Conservation (phyloP, 768 basidiomycete genomes). For the Termitomyces sp. region DNA sequence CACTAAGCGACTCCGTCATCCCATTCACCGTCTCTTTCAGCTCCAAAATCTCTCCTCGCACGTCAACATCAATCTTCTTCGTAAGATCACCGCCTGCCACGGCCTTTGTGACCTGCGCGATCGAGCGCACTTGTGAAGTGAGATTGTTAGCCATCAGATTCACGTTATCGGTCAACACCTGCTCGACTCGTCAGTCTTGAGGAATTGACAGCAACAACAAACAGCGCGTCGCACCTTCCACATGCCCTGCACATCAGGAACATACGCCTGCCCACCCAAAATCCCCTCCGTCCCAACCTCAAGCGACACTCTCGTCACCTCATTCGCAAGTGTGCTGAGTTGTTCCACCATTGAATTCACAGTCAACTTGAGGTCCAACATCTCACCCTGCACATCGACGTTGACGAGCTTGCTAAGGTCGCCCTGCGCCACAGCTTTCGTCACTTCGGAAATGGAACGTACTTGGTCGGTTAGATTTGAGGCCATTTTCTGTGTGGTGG, state of each 20-base stretch:
- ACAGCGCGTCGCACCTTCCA: constrained; percentile 59
- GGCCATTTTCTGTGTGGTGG: constrained; percentile 71
- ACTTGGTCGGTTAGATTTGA: constrained; percentile 84
- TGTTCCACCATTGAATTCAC: constrained; percentile 87
- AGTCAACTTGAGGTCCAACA: constrained; percentile 86
- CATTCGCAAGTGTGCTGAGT: constrained; percentile 60
- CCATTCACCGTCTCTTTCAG: constrained; percentile 91
- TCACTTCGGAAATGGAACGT: constrained; percentile 88
- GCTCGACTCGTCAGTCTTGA: not conserved
- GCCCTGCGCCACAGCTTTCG: constrained; percentile 83
- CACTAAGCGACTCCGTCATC: constrained; percentile 86
- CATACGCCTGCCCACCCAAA: constrained; percentile 88
- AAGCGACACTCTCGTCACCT: constrained; percentile 88
- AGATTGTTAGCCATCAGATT: constrained; percentile 89
- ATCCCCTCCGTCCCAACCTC: constrained; percentile 94
- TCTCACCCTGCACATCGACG: constrained; percentile 93
- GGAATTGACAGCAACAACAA: not conserved
- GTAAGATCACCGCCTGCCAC: constrained; percentile 92
- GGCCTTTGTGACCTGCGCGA: constrained; percentile 91
- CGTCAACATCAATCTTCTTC: constrained; percentile 90
- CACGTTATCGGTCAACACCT: constrained; percentile 74
- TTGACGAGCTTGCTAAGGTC: constrained; percentile 83
- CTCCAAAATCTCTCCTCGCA: constrained; percentile 88
- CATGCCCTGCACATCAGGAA: constrained; percentile 91
- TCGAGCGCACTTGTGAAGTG: constrained; percentile 84